Conservation (phyloP, 768 basidiomycete species). For the Porphyrellus cyaneotinctus region DNA sequence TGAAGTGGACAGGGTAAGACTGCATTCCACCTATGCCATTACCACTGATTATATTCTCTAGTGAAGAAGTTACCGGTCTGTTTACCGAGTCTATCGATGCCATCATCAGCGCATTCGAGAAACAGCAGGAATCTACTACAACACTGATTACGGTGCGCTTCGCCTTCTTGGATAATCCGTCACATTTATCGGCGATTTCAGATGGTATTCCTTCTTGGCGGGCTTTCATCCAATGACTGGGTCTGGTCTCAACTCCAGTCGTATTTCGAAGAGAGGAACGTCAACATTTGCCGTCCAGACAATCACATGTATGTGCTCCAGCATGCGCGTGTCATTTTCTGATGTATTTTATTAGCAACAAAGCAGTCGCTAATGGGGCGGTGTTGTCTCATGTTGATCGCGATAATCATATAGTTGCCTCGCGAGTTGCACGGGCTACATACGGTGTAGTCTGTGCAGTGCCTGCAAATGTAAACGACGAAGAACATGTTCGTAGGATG, state of each 20-base stretch:
- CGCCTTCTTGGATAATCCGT: background rate
- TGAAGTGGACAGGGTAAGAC: constrained; percentile 13
- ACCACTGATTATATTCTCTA: background rate
- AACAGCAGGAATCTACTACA: constrained; percentile 1
- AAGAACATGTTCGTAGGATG: constrained; percentile 8
- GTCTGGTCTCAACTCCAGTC: constrained; percentile 9
- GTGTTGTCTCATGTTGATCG: background rate
- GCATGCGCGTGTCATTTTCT: background rate
- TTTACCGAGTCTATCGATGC: constrained; percentile 8
- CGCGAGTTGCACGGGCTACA: background rate
- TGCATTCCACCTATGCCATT: background rate
- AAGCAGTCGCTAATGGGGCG: constrained; percentile 1
- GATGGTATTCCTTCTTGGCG: constrained; percentile 16
- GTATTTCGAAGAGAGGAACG: constrained; percentile 2
- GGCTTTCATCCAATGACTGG: constrained; percentile 8
- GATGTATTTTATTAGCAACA: constrained; percentile 1
- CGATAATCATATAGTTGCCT: background rate
- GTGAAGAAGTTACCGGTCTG: constrained; percentile 8
- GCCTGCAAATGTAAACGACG: background rate
- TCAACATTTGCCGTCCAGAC: constrained; percentile 4
- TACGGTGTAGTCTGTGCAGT: constrained; percentile 2
- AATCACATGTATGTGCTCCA: constrained; percentile 5
- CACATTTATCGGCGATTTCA: background rate
- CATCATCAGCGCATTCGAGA: constrained; percentile 10
- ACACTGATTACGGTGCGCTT: constrained; percentile 1